Evolutionary conservation across 805 yeast species (phyloP).

Genomic region (Teunomyces atbi): DNA sequence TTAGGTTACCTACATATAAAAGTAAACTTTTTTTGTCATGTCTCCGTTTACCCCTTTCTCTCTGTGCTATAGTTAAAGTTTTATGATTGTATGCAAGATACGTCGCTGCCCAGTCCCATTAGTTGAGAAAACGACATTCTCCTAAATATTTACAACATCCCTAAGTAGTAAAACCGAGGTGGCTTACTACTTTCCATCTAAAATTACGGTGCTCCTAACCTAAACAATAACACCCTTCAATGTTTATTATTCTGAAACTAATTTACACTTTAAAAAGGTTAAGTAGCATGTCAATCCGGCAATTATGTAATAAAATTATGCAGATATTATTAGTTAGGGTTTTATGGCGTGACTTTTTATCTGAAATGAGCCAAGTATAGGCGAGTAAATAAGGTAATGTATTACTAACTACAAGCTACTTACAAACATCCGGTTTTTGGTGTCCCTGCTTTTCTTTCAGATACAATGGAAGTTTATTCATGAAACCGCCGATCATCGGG

Average conservation of each 20-base stretch:
- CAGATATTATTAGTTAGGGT: not conserved
- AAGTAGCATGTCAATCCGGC: not conserved
- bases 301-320: not conserved
- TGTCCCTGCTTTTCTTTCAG: not conserved
- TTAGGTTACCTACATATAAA: not conserved
- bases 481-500: not conserved
- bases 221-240: not conserved
- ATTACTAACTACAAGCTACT: not conserved
- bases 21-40: not conserved
- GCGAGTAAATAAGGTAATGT: not conserved
- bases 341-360: not conserved
- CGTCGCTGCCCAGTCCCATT: not conserved
- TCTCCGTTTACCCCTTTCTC: not conserved
- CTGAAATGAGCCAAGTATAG: not conserved
- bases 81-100: not conserved
- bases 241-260: not conserved
- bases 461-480: not conserved
- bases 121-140: not conserved
- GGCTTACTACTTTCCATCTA: not conserved
- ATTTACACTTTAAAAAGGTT: conserved; percentile 1
- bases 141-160: not conserved
- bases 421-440: not conserved
- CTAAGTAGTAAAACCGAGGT: not conserved
- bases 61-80: not conserved
- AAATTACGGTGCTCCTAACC: not conserved